Conservation (phyloP, 805 yeast species). For the Maudiozyma saulgeensis region DNA sequence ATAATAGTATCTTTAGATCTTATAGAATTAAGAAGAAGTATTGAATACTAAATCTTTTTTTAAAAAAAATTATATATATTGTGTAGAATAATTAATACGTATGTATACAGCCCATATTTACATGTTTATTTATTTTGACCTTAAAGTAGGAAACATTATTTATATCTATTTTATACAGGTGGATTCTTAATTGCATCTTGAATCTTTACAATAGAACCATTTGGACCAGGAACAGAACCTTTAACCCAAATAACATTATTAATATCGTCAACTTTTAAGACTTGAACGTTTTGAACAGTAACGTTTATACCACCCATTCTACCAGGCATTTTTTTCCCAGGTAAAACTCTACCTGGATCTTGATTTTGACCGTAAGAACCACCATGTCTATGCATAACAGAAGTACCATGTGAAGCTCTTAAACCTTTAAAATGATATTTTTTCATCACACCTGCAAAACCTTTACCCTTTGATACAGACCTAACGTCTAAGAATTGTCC, state of each 20-base stretch:
- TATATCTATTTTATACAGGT: background rate
- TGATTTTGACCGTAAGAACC: constrained; percentile 97
- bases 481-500: constrained; percentile 82
- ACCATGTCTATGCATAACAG: constrained; percentile 85
- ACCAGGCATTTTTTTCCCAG: constrained; percentile 98
- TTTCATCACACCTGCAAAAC: constrained; percentile 97
- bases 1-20: too few species aligned
- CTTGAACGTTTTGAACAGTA: constrained; percentile 67
- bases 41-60: background rate
- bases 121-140: background rate
- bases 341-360: constrained; percentile 90
- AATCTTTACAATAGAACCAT: constrained; percentile 60
- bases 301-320: constrained; percentile 75
- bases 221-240: constrained; percentile 89
- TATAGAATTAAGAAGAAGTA: background rate
- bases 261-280: constrained; percentile 71
- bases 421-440: constrained; percentile 84
- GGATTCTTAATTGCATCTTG: constrained; percentile 62
- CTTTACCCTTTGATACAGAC: constrained; percentile 84
- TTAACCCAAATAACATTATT: constrained; percentile 74
- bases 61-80: background rate
- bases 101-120: background rate
- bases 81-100: background rate
- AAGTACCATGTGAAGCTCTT: constrained; percentile 91
- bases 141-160: too few species aligned